These are phyloP conservation scores for Knufia petricola DNA, from an alignment of 2,329 filamentous ascomycete genomes.

Conservation along the genomic window DNA sequence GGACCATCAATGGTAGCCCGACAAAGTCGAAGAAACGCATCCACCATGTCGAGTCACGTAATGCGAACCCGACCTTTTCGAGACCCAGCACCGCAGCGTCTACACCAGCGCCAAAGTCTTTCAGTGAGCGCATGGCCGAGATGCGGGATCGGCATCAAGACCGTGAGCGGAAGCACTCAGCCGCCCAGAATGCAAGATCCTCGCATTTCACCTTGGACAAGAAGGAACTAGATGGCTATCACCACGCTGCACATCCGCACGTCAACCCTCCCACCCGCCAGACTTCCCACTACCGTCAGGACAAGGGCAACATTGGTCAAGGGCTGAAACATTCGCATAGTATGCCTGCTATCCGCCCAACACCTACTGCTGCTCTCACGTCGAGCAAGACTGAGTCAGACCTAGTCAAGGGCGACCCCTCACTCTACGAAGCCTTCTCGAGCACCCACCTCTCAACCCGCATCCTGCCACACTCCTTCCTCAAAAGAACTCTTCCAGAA, in stretches of 20 bases:
- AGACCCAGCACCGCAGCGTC: constrained; percentile 18
- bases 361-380: neutral
- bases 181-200: constrained; percentile 32
- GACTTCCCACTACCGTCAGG: neutral
- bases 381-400: neutral
- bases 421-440: constrained; percentile 78
- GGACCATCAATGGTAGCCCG: constrained; percentile 16
- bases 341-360: neutral
- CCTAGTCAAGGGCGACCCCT: constrained; percentile 36
- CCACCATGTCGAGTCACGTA: constrained; percentile 2
- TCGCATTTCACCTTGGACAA: constrained; percentile 36
- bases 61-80: constrained; percentile 11
- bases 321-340: constrained; percentile 3
- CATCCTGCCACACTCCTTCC: constrained; percentile 68
- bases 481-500: constrained; percentile 66
- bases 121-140: constrained; percentile 77
- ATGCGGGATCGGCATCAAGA: constrained; percentile 41
- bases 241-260: constrained; percentile 22
- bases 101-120: constrained; percentile 43
- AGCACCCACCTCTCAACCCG: constrained; percentile 73
- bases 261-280: neutral
- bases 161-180: constrained; percentile 30
- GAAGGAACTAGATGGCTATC: constrained; percentile 35
- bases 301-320: neutral
- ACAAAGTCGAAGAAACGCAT: constrained; percentile 3